phyloP scores from a whole-genome alignment of 306 rosid species.

The Rosa rugosa region DNA sequence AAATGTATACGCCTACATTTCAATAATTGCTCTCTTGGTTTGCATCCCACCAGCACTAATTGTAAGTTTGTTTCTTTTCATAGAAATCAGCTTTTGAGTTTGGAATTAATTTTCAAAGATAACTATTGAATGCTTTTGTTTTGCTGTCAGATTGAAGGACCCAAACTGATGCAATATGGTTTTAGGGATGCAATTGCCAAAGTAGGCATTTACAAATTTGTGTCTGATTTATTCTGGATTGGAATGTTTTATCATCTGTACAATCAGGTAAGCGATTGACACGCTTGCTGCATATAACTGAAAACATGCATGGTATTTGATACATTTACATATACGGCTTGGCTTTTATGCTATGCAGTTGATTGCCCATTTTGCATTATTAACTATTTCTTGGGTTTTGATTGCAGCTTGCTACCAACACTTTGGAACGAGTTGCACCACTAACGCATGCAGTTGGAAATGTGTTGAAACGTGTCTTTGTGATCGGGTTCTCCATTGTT shows the following conservation, averaged over 20 bases:
- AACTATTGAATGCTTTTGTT: constrained; percentile 17
- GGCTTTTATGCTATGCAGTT: not conserved
- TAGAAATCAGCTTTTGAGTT: not conserved
- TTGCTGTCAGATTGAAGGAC: constrained; percentile 70
- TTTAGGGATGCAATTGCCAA: constrained; percentile 65
- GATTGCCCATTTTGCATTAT: not conserved
- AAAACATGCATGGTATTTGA: not conserved
- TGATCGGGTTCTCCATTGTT: constrained; percentile 75
- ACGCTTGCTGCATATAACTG: not conserved
- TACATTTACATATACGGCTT: not conserved
- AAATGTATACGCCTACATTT: constrained; percentile 67
- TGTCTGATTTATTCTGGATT: constrained; percentile 70
- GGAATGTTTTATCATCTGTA: constrained; percentile 78
- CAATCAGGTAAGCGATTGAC: constrained; percentile 55
- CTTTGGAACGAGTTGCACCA: constrained; percentile 76
- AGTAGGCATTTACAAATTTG: constrained; percentile 61
- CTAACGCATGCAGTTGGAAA: constrained; percentile 82
- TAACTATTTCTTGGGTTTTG: not conserved
- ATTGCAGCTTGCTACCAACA: constrained; percentile 71
- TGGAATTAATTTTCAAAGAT: not conserved
- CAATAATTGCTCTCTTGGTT: constrained; percentile 68
- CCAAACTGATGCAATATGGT: constrained; percentile 61
- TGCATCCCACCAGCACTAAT: constrained; percentile 73
- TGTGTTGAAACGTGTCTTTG: constrained; percentile 79
- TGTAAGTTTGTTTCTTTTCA: constrained; percentile 36